Evolutionary conservation across 2,329 filamentous ascomycete genomes (phyloP).

Genomic region (Aspergillus awamori): DNA sequence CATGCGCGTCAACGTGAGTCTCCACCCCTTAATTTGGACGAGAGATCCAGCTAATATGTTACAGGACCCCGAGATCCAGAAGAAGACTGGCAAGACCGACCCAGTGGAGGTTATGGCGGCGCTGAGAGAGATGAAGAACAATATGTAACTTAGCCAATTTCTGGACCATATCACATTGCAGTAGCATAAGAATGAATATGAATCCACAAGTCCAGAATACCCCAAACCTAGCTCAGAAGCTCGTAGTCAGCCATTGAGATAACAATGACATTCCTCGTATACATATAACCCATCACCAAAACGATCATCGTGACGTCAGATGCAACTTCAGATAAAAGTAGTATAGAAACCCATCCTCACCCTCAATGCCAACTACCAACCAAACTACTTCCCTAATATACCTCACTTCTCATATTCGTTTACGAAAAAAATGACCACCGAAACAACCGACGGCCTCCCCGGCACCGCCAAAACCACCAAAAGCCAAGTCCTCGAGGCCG

Average conservation of each 20-base stretch:
- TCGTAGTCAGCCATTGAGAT: neutral
- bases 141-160: slow-evolving; percentile 34
- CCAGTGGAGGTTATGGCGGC: slow-evolving; percentile 83
- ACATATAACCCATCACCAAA: neutral
- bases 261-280: neutral
- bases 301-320: slow-evolving; percentile 36
- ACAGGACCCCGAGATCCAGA: slow-evolving; percentile 80
- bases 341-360: neutral
- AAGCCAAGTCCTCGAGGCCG: slow-evolving; percentile 43
- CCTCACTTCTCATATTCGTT: neutral
- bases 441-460: slow-evolving; percentile 21
- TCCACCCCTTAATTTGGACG: neutral
- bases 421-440: slow-evolving; percentile 5
- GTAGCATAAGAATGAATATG: neutral
- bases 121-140: slow-evolving; percentile 82
- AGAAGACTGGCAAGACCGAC: slow-evolving; percentile 77
- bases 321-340: neutral
- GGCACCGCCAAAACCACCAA: slow-evolving; percentile 39
- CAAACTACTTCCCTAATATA: neutral
- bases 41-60: slow-evolving; percentile 13
- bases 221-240: neutral
- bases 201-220: neutral
- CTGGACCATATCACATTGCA: neutral
- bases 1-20: slow-evolving; percentile 78
- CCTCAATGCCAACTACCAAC: neutral